A percentile compares a stretch with the other conserved stretches of the same genome.
These are phyloP conservation scores for Cutaneotrichosporon cutaneum DNA, from an alignment of 1,284 basidiomycete species.

Conservation along the genomic window DNA sequence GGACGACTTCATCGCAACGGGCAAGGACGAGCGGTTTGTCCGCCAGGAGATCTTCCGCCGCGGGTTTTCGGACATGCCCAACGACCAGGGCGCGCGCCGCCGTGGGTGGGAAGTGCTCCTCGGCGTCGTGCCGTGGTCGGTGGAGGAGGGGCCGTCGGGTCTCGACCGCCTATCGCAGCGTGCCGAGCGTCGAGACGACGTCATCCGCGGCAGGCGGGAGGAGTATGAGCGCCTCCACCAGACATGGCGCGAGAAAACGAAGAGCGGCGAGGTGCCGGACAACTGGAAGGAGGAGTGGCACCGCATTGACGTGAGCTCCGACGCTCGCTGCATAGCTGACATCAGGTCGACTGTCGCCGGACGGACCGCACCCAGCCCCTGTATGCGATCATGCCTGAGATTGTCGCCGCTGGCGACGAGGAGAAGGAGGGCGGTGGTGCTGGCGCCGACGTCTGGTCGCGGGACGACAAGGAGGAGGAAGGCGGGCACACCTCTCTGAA, in stretches of 20 bases:
- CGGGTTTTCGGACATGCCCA: conserved; percentile 67
- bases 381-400: conserved; percentile 62
- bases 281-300: conserved; percentile 54
- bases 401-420: conserved; percentile 31
- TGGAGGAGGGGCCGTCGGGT: conserved; percentile 19
- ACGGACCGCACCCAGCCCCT: conserved; percentile 91
- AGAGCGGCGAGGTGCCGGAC: conserved; percentile 40
- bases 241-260: conserved; percentile 63
- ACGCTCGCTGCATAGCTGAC: not conserved
- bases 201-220: conserved; percentile 66
- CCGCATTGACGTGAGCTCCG: conserved; percentile 51
- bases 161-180: conserved; percentile 14
- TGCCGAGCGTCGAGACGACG: conserved; percentile 52
- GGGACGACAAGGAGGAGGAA: conserved; percentile 60
- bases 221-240: conserved; percentile 68
- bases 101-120: conserved; percentile 90
- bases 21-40: conserved; percentile 45
- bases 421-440: conserved; percentile 46
- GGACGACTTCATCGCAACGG: conserved; percentile 41
- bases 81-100: conserved; percentile 62
- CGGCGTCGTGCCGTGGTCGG: conserved; percentile 72
- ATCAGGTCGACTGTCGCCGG: conserved; percentile 89
- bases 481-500: conserved; percentile 82
- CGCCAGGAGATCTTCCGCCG: conserved; percentile 49
- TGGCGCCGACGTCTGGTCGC: conserved; percentile 31